Conservation (phyloP, 495 filamentous ascomycete genomes). For the Aspergillus homomorphus region DNA sequence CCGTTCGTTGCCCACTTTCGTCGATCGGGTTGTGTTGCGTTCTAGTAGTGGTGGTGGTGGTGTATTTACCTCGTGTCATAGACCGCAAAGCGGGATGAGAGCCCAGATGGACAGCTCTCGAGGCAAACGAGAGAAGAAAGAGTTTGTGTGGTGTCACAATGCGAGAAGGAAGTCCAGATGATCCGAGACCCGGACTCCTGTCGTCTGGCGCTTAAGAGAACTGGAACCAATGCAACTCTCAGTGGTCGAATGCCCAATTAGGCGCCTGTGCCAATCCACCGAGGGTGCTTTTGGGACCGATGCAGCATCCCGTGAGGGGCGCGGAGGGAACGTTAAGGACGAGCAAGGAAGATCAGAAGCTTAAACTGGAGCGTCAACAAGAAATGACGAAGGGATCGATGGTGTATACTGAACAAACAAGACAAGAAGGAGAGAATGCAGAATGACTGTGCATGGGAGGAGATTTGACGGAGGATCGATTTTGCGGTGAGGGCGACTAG, state of each 20-base stretch:
- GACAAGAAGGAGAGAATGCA: neutral
- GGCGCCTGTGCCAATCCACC: conserved; percentile 28
- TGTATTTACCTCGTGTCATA: conserved; percentile 24
- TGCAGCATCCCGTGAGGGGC: conserved; percentile 28
- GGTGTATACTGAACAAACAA: too few species aligned
- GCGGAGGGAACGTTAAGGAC: neutral
- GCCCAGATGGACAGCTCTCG: conserved; percentile 1
- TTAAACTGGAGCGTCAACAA: conserved; percentile 1
- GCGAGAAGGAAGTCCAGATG: neutral
- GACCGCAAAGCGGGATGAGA: conserved; percentile 8
- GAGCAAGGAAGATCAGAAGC: conserved; percentile 1
- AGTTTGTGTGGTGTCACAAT: conserved; percentile 1
- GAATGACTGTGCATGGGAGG: neutral
- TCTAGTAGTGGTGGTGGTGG: too few species aligned
- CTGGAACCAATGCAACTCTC: conserved; percentile 18
- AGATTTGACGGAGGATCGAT: neutral
- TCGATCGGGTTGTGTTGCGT: conserved; percentile 13
- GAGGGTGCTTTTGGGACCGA: conserved; percentile 18
- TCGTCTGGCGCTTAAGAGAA: conserved; percentile 40
- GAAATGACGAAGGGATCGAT: too few species aligned
- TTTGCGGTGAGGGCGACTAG: neutral
- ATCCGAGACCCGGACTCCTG: conserved; percentile 1
- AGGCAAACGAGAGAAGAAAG: neutral
- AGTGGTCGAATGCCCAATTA: conserved; percentile 22
- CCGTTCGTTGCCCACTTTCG: conserved; percentile 7